Conservation (phyloP, 2,329 filamentous ascomycete genomes). For the Westerdykella ornata region DNA sequence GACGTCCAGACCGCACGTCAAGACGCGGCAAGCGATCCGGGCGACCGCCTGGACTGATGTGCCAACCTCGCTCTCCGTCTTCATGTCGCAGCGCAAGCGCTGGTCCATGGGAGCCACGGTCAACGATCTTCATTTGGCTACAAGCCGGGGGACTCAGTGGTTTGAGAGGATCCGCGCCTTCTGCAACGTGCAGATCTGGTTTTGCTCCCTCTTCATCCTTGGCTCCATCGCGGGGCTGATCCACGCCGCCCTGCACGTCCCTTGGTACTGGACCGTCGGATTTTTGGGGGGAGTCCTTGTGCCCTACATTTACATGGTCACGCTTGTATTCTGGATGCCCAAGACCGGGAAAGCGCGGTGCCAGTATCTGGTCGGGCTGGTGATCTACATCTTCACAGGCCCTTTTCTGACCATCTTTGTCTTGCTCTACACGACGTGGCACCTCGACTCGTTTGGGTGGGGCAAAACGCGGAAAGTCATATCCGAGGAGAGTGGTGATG, state of each 20-base stretch:
- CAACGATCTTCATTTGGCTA: constrained; percentile 48
- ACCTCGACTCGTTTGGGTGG: constrained; percentile 45
- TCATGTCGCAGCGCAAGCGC: constrained; percentile 45
- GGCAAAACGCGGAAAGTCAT: constrained; percentile 37
- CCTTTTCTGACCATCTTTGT: constrained; percentile 43
- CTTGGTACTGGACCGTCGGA: constrained; percentile 10
- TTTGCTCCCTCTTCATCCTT: constrained; percentile 18
- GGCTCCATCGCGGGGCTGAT: constrained; percentile 18
- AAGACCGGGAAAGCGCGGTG: constrained; percentile 15
- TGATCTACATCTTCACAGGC: constrained; percentile 21
- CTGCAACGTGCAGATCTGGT: constrained; percentile 43
- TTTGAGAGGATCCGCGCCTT: constrained; percentile 44
- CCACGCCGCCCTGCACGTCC: constrained; percentile 10
- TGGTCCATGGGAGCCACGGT: constrained; percentile 47
- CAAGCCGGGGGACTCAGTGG: constrained; percentile 38
- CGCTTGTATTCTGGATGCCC: constrained; percentile 24
- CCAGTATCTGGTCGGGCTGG: constrained; percentile 24
- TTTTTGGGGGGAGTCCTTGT: constrained; percentile 25
- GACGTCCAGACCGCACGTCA: constrained; percentile 30
- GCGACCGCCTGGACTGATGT: constrained; percentile 44
- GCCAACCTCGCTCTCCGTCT: constrained; percentile 33
- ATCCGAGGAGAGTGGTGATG: constrained; percentile 4
- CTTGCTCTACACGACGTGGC: constrained; percentile 39
- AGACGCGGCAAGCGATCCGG: constrained; percentile 44
- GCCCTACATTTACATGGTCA: constrained; percentile 25